A percentile compares a stretch with the other conserved stretches of the same genome.
Evolutionary conservation across 768 basidiomycete species (phyloP).

Genomic region (Mycena capillaripes): DNA sequence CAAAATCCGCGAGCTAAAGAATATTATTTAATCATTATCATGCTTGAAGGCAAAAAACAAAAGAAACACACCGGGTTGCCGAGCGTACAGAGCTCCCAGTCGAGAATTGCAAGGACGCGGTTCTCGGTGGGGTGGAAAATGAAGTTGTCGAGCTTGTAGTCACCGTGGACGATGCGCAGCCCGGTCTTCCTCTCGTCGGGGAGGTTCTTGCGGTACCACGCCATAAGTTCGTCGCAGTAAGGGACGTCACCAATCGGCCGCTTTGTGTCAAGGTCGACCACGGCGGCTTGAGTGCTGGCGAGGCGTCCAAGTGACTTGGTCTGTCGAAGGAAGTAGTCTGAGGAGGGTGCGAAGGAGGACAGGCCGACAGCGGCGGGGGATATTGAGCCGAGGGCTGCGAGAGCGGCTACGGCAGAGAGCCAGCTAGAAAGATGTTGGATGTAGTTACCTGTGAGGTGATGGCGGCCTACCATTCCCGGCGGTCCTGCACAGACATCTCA

Average conservation of each 20-base stretch:
- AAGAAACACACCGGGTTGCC: slow-evolving; percentile 81
- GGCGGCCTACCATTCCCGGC: slow-evolving; percentile 83
- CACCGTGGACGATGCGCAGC: slow-evolving; percentile 93
- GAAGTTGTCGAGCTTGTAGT: slow-evolving; percentile 98
- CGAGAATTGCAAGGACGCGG: slow-evolving; percentile 92
- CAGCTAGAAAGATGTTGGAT: slow-evolving; percentile 73
- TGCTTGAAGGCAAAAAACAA: too few relatives aligned
- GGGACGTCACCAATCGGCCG: slow-evolving; percentile 80
- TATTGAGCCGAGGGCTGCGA: slow-evolving; percentile 77
- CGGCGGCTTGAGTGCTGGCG: slow-evolving; percentile 80
- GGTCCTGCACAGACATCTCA: slow-evolving; percentile 70
- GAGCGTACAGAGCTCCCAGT: slow-evolving; percentile 98
- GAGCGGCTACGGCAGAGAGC: slow-evolving; percentile 80
- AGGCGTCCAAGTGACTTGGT: slow-evolving; percentile 88
- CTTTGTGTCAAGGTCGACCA: slow-evolving; percentile 74
- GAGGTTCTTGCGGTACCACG: slow-evolving; percentile 81
- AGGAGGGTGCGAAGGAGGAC: slow-evolving; percentile 76
- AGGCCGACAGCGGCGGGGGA: slow-evolving; percentile 78
- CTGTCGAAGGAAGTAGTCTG: slow-evolving; percentile 93
- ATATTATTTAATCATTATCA: background rate
- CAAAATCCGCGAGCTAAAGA: slow-evolving; percentile 91
- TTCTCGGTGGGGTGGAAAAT: slow-evolving; percentile 95
- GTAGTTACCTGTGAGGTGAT: background rate
- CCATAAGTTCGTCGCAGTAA: slow-evolving; percentile 75
- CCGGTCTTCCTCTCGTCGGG: slow-evolving; percentile 85